phyloP scores from a whole-genome alignment of 805 yeast species.

The Teunomyces kruisii region DNA sequence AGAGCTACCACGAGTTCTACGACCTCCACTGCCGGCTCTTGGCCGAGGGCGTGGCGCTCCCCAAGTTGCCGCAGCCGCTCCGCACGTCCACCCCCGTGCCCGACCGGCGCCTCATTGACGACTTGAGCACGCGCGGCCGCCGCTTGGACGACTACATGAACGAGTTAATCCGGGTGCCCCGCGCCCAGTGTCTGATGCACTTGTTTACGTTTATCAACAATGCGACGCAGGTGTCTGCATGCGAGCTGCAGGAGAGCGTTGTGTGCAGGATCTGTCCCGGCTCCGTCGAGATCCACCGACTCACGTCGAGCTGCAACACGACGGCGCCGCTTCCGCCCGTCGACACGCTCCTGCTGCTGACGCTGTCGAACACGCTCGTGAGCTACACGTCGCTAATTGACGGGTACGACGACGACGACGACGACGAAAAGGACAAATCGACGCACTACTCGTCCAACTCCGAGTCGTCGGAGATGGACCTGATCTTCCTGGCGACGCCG shows the following conservation, averaged over 20 bases:
- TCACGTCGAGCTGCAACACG: conserved; percentile 14
- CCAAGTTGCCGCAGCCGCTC: conserved; percentile 31
- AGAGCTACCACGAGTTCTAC: conserved; percentile 38
- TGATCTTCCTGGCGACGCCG: conserved; percentile 10
- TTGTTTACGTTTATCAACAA: conserved; percentile 9
- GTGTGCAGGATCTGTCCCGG: not conserved
- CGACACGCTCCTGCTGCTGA: conserved; percentile 4
- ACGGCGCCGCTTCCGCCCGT: conserved; percentile 16
- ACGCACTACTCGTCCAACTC: conserved; percentile 9
- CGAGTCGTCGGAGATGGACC: conserved; percentile 11
- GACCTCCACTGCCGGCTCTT: conserved; percentile 23
- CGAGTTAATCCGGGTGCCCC: conserved; percentile 14
- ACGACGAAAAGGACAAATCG: conserved; percentile 4
- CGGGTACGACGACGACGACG: conserved; percentile 24
- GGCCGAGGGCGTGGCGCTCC: conserved; percentile 15
- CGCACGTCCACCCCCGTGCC: conserved; percentile 7
- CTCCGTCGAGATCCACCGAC: conserved; percentile 14
- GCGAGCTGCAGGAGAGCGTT: no score
- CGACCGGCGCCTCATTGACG: conserved; percentile 12
- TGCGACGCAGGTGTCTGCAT: conserved; percentile 8
- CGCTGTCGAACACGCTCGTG: conserved; percentile 17
- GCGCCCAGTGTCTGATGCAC: conserved; percentile 4
- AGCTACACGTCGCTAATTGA: conserved; percentile 31
- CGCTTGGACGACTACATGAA: conserved; percentile 27
- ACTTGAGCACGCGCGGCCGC: conserved; percentile 19